Base-by-base conservation (phyloP, 345 rosid genomes). In the Zanthoxylum bungeanum region DNA sequence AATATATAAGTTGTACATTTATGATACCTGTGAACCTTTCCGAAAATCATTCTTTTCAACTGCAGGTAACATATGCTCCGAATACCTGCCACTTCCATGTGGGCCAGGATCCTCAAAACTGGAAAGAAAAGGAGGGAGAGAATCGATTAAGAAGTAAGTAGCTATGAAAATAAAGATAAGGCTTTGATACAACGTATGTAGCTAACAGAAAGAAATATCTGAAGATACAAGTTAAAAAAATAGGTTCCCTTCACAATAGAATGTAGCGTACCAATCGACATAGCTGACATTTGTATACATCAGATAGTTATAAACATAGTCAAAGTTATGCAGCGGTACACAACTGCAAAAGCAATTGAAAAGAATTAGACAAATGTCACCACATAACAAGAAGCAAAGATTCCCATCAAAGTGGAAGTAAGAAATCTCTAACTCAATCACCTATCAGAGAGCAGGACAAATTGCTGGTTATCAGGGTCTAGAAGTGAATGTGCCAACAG, bases 41-140 rank as follows among this genome's bases (percentile, higher is more conserved):
- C 89, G 77, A 42, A 89, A 89, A 79, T 83, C 84, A 19, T 69
- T 76, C 79, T 70, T 83, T 73, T 85, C 86, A 77, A 89, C 78
- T 79, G 87, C 94, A 33, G 94, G 94, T 52, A 77, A 60, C 94
- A 89, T 89, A 77, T 71, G 90, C 65, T 83, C 84, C 36, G 94
- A 87, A 79, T 84, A 87, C 73, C 94, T 84, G 56, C 89, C 94
- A 78, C 3, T 81, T 53, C 94, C 91, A 74, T 85, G 89, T 9
- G 94, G 94, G 63, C 94, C 94, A 40, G 83, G 87, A 78, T 89
- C 94, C 61, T 82, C 78, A 63, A 82, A 89, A 80, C 94, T 89
- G 69, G 24, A 36, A 12, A 61, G 42, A 63, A 0, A 40, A 61
- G 61, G 68, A 33, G 44, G 51, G 27, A 40, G 24, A 74, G 46